Evolutionary conservation across 2,329 filamentous ascomycete genomes (phyloP), one percentile per base, ranked within the genome.

Genomic region (Alternaria sp.): DNA sequence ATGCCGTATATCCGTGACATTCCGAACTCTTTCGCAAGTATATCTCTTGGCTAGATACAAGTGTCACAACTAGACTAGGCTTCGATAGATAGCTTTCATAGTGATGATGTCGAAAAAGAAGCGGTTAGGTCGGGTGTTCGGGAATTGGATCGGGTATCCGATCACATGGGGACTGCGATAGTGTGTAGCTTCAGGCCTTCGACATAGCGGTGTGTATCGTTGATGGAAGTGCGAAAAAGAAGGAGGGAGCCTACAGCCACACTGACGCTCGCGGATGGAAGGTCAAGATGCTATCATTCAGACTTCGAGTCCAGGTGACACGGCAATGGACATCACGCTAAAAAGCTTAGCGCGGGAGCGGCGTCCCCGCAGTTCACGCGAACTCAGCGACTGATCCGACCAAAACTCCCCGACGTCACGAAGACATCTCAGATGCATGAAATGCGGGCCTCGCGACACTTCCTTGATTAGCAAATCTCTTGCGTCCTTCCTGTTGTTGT

Each of bases 371-470:
- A 51, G 48, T 61, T 22, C 59, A 66, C 62, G 63, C 62, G 64
- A 65, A 45, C 60, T 57, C 54, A 43, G 52, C 64, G 48, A 59
- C 57, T 67, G 65, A 67, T 65, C 49, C 54, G 22, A 43, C 48
- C 36, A 49, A 46, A 34, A 34, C 48, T 54, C 11, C 43, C 57
- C 55, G 32, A 60, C 57, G 56, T 69, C 67, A 69, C 65, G 51
- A 57, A 59, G 41, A 56, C 57, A 53, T 22, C 51, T 64, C 61
- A 66, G 38, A 64, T 66, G 63, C 51, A 27, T 54, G 25, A n/a
- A 45, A 54, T 45, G 10, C 45, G 22, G 25, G 41, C 30, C 56
- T 44, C 36, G 43, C 43, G 46, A 43, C 52, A 41, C 25, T 32
- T 27, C 22, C 25, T 20, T 12, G n/a, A 25, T 48, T 4, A 1